Percentiles rank a stretch among this genome's conserved stretches.
Evolutionary conservation across 257 asterid species (phyloP).

Genomic region (Mentha longifolia): DNA sequence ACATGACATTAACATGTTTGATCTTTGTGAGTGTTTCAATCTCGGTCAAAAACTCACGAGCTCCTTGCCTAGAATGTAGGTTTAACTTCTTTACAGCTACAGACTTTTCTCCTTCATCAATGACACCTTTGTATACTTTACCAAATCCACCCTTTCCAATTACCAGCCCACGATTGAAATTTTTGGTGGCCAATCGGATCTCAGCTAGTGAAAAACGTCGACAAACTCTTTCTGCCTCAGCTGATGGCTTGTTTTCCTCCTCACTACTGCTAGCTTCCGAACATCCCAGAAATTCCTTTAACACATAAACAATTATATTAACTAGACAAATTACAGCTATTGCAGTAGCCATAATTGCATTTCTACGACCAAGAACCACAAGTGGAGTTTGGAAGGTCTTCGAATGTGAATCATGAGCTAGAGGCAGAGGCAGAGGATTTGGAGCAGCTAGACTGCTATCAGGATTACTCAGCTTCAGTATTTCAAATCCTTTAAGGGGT

Average conservation of each 20-base stretch:
- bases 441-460: conserved; percentile 56
- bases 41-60: conserved; percentile 53
- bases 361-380: conserved; percentile 32
- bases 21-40: conserved; percentile 53
- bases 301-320: conserved; percentile 34
- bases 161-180: conserved; percentile 14
- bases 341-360: conserved; percentile 32
- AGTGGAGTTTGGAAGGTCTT: not conserved
- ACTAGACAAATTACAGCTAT: conserved; percentile 38
- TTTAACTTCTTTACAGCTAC: conserved; percentile 23
- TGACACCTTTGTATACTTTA: conserved; percentile 23
- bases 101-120: not conserved
- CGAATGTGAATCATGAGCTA: conserved; percentile 19
- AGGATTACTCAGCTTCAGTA: conserved; percentile 63
- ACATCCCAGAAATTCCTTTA: conserved; percentile 36
- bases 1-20: conserved; percentile 54
- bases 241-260: conserved; percentile 40
- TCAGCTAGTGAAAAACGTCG: conserved; percentile 50
- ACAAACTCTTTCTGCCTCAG: conserved; percentile 34
- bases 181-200: conserved; percentile 35
- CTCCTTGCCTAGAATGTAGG: conserved; percentile 51
- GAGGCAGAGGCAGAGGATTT: conserved; percentile 41
- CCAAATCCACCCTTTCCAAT: conserved; percentile 27
- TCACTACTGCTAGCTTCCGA: conserved; percentile 34
- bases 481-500: conserved; percentile 54